phyloP scores from a whole-genome alignment of 2,329 filamentous ascomycete species.

The Colletotrichum tanaceti region DNA sequence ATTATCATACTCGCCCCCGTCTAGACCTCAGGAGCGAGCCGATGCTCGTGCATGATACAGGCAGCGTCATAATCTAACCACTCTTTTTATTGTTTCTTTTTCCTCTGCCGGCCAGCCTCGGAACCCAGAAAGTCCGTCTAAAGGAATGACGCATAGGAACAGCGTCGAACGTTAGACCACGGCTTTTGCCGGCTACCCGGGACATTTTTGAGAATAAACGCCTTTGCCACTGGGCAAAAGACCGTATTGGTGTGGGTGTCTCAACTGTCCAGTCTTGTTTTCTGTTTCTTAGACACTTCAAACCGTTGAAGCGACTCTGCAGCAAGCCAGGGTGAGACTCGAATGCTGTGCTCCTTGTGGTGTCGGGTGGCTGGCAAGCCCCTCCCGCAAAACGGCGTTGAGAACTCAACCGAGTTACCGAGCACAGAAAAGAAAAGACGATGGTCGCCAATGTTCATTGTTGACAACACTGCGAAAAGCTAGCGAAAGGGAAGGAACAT shows the following conservation, averaged over 20 bases:
- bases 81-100: slow-evolving; percentile 30
- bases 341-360: background rate
- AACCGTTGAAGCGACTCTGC: background rate
- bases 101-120: slow-evolving; percentile 5
- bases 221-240: too few relatives aligned
- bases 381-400: slow-evolving; percentile 20
- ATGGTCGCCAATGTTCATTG: background rate
- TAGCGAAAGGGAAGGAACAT: background rate
- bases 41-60: slow-evolving; percentile 2
- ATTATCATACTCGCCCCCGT: background rate
- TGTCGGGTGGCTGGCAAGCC: slow-evolving; percentile 24
- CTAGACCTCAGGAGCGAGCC: slow-evolving; percentile 1
- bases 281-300: background rate
- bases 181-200: background rate
- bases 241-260: too few relatives aligned
- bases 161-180: background rate
- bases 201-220: background rate
- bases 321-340: slow-evolving; percentile 4
- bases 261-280: background rate
- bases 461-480: background rate
- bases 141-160: background rate
- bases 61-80: slow-evolving; percentile 30
- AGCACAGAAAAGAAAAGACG: slow-evolving; percentile 1
- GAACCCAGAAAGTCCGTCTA: background rate
- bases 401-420: background rate